Base-by-base conservation (phyloP, 257 asterid species). In the Echium plantagineum region DNA sequence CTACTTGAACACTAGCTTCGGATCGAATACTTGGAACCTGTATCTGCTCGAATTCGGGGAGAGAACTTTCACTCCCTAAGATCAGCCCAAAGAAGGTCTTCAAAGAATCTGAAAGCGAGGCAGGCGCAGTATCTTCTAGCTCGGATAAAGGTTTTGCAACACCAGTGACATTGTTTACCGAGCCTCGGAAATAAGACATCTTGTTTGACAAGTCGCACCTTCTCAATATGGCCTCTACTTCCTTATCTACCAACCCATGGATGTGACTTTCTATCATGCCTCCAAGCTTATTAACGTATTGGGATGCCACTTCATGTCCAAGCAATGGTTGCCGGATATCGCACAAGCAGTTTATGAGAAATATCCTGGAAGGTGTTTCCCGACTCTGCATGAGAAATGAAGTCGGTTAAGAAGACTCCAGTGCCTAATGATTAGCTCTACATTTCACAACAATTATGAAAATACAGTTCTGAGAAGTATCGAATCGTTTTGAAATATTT, bases 21-120 rank as follows among this genome's bases (percentile, higher is more conserved):
- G 96, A 85, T 8, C 98, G 73, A 62, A 91, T 69, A 59, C 87
- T 91, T 0, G 98, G 96, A 19, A 73, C 94, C 81, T 85, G 94
- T 75, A 90, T 83, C 74, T 77, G 87, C 82, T 85, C 96, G 30
- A 91, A 91, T 77, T 91, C 98, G 0, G 98, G 97, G 60, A 85
- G 72, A 15, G 89, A 67, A 59, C 69, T 81, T 59, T 88, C 98
- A 53, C 94, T 91, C 65, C 97, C 97, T 80, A 85, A 71, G 72
- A 88, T 60, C 19, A 91, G 89, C 68, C 95, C 94, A 24, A 91
- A 91, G 83, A 91, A 86, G 48, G 85, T 72, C 79, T 86, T 91
- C 55, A 91, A 78, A 63, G 94, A 78, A 60, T 86, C 98, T 2
- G 95, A 83, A 35, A 91, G 87, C 55, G 83, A 79, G 15, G 78